Evolutionary conservation across 176 grass and related monocot species (phyloP).

Genomic region (Tillandsia leiboldiana): DNA sequence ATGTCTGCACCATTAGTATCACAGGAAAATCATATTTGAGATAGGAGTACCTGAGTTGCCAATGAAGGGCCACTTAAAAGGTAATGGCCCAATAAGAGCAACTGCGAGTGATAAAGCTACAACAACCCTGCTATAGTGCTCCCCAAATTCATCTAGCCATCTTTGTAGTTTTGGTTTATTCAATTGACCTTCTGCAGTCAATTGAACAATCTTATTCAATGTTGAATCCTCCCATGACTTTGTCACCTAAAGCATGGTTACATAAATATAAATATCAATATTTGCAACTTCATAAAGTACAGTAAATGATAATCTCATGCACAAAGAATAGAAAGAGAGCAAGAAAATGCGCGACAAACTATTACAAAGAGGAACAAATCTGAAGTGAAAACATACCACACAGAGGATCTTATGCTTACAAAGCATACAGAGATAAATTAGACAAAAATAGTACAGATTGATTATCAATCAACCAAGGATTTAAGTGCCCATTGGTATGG

Average conservation of each 20-base stretch:
- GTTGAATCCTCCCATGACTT: conserved; percentile 97
- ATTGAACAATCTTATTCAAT: conserved; percentile 83
- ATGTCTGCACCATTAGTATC: neutral
- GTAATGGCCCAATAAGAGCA: conserved; percentile 70
- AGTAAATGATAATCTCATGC: neutral
- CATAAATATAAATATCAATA: conserved; percentile 19
- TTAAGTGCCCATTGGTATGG: too few relatives aligned
- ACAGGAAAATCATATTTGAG: neutral
- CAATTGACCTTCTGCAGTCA: conserved; percentile 89
- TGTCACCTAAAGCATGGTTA: conserved; percentile 55
- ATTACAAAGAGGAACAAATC: too few relatives aligned
- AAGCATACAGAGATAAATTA: too few relatives aligned
- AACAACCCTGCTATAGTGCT: conserved; percentile 81
- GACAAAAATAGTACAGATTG: too few relatives aligned
- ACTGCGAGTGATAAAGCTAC: conserved; percentile 74
- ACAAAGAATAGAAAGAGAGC: neutral
- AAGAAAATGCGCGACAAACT: neutral
- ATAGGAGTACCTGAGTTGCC: conserved; percentile 79
- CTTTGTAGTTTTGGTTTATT: conserved; percentile 95
- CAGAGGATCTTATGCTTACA: too few relatives aligned
- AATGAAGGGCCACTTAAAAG: conserved; percentile 95
- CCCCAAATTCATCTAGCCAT: conserved; percentile 97
- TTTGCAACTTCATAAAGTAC: neutral
- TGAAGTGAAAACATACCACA: too few relatives aligned
- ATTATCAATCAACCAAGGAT: too few relatives aligned